These are phyloP conservation scores for Trichoderma polysporum DNA, from an alignment of 2,329 filamentous ascomycete species.

Conservation along the genomic window DNA sequence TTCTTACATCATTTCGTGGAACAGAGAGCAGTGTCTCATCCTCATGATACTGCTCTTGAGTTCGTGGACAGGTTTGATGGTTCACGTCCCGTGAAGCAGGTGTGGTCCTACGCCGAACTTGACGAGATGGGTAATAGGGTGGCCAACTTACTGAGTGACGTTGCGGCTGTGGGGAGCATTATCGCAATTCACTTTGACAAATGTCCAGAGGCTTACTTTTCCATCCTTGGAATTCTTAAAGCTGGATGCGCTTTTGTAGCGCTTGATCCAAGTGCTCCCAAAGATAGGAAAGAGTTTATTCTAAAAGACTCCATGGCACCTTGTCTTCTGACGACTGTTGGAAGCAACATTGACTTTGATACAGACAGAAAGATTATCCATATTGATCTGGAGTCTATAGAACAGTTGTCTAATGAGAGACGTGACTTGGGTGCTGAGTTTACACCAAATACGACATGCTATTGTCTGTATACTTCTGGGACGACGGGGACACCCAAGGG, in stretches of 20 bases:
- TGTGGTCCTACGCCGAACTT: conserved; percentile 75
- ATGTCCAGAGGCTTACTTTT: conserved; percentile 78
- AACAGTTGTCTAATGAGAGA: conserved; percentile 23
- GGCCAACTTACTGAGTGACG: conserved; percentile 59
- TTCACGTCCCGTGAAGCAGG: conserved; percentile 44
- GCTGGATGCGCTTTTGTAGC: conserved; percentile 79
- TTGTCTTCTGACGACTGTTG: conserved; percentile 57
- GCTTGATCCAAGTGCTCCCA: conserved; percentile 72
- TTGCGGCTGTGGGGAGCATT: conserved; percentile 57
- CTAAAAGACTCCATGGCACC: conserved; percentile 68
- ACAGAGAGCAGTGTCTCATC: conserved; percentile 51
- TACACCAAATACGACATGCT: conserved; percentile 61
- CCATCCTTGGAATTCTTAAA: conserved; percentile 79
- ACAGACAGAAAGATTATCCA: conserved; percentile 35
- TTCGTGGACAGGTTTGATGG: conserved; percentile 63
- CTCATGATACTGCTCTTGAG: conserved; percentile 68
- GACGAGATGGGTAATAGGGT: conserved; percentile 70
- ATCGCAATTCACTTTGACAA: conserved; percentile 82
- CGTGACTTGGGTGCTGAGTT: conserved; percentile 24
- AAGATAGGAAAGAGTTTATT: conserved; percentile 74
- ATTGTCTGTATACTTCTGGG: conserved; percentile 84
- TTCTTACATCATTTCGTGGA: conserved; percentile 82
- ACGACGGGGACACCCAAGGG: conserved; percentile 86
- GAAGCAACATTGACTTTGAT: conserved; percentile 35
- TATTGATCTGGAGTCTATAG: conserved; percentile 36